A percentile compares a stretch with the other conserved stretches of the same genome.
Evolutionary conservation across 129 eudicot genomes (phyloP).

Genomic region (Centrapalus pauciflorus): DNA sequence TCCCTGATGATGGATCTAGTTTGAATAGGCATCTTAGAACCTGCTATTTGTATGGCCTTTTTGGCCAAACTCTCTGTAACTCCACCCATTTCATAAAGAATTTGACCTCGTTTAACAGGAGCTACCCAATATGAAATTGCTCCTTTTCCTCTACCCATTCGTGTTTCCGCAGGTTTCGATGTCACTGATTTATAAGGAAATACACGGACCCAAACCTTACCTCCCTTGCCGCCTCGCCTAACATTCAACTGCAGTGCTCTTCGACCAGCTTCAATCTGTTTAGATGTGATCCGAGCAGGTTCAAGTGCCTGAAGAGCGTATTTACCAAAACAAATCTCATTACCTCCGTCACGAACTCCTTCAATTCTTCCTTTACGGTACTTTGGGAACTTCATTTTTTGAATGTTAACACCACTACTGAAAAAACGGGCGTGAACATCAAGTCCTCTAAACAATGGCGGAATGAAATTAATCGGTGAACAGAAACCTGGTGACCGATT

Average conservation of each 20-base stretch:
- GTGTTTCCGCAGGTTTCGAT: constrained; percentile 30
- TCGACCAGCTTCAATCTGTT: constrained; percentile 38
- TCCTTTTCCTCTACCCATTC: constrained; percentile 46
- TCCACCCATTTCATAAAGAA: constrained; percentile 34
- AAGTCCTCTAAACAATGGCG: background rate
- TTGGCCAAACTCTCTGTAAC: constrained; percentile 31
- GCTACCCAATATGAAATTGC: constrained; percentile 33
- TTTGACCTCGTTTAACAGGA: constrained; percentile 32
- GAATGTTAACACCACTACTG: constrained; percentile 1
- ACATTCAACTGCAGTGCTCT: constrained; percentile 29
- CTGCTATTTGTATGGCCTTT: constrained; percentile 26
- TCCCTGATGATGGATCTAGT: constrained; percentile 24
- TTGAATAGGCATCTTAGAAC: constrained; percentile 27
- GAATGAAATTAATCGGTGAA: background rate
- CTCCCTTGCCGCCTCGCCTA: constrained; percentile 35
- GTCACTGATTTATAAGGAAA: constrained; percentile 39
- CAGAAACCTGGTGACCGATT: background rate
- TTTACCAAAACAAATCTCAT: constrained; percentile 26
- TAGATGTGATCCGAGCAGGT: constrained; percentile 15
- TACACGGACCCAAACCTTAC: constrained; percentile 36
- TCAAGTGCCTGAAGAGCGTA: constrained; percentile 33
- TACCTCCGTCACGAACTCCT: constrained; percentile 27
- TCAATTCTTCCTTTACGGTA: constrained; percentile 29
- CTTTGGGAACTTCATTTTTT: constrained; percentile 27
- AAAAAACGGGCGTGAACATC: background rate